Conservation (phyloP, 192 early-diverging fungal species). For the Geranomyces michiganensis region DNA sequence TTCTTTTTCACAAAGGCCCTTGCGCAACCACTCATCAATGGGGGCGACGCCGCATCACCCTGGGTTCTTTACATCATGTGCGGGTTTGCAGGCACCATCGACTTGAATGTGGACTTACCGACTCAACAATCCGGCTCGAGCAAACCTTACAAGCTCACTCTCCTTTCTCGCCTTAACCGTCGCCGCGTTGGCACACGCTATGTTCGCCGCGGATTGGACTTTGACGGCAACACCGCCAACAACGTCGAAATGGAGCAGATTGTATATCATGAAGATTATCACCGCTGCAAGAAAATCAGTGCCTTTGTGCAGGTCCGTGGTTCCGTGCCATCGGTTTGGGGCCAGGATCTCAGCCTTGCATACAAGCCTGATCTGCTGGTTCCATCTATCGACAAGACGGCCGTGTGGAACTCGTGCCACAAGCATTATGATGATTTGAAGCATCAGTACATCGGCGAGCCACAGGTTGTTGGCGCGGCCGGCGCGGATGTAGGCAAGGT, state of each 20-base stretch:
- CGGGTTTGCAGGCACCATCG: slow-evolving; percentile 55
- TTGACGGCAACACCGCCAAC: slow-evolving; percentile 58
- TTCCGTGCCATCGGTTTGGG: slow-evolving; percentile 56
- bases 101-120: slow-evolving; percentile 36
- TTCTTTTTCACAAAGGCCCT: slow-evolving; percentile 57
- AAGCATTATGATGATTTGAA: slow-evolving; percentile 51
- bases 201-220: slow-evolving; percentile 55
- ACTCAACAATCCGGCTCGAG: not conserved
- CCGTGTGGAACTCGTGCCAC: slow-evolving; percentile 47
- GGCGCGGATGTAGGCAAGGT: slow-evolving; percentile 44
- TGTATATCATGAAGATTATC: slow-evolving; percentile 54
- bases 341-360: slow-evolving; percentile 51
- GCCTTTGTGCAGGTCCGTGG: slow-evolving; percentile 57
- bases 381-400: slow-evolving; percentile 41
- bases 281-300: slow-evolving; percentile 37
- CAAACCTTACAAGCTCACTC: slow-evolving; percentile 44
- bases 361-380: slow-evolving; percentile 52
- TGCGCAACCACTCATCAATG: slow-evolving; percentile 35
- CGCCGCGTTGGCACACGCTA: slow-evolving; percentile 56
- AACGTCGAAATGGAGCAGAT: slow-evolving; percentile 67
- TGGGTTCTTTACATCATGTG: slow-evolving; percentile 52
- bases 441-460: slow-evolving; percentile 53
- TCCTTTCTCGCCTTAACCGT: slow-evolving; percentile 53
- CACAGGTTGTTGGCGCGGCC: slow-evolving; percentile 15
- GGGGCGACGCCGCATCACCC: slow-evolving; percentile 32